Conservation (phyloP, 768 basidiomycete genomes). For the Pholiota conissans region DNA sequence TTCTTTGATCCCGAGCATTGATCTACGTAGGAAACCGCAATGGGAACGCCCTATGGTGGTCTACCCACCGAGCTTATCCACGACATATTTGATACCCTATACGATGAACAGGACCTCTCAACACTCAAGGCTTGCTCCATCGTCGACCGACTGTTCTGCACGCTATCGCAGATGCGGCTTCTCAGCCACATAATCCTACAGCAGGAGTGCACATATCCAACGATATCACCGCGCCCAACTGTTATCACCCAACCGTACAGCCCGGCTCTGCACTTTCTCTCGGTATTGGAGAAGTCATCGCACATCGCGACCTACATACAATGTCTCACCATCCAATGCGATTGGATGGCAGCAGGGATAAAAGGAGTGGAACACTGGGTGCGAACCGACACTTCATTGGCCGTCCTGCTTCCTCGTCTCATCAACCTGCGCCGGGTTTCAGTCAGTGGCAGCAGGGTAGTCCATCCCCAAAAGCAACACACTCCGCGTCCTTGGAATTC, state of each 20-base stretch:
- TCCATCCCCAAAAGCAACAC: not conserved
- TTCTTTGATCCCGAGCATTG: not conserved
- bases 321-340: slow-evolving; percentile 1
- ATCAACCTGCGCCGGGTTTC: not conserved
- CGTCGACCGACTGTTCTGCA: slow-evolving; percentile 2
- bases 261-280: not conserved
- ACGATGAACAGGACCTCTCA: not conserved
- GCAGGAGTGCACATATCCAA: not conserved
- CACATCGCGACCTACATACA: slow-evolving; percentile 5
- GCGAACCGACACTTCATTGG: not conserved
- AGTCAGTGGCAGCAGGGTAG: not conserved
- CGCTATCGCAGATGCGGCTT: slow-evolving; percentile 4
- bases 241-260: not conserved
- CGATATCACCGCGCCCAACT: not conserved
- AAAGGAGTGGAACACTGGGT: not conserved
- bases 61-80: slow-evolving; percentile 6
- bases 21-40: not conserved
- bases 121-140: slow-evolving; percentile 4
- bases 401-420: slow-evolving; percentile 1
- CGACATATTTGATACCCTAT: not conserved
- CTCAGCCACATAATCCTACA: slow-evolving; percentile 2
- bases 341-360: not conserved
- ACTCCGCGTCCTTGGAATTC: not conserved
- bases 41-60: slow-evolving; percentile 1
- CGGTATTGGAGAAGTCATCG: not conserved